These are phyloP conservation scores for Clavispora santaluciae DNA, from an alignment of 805 yeast genomes.

Conservation along the genomic window DNA sequence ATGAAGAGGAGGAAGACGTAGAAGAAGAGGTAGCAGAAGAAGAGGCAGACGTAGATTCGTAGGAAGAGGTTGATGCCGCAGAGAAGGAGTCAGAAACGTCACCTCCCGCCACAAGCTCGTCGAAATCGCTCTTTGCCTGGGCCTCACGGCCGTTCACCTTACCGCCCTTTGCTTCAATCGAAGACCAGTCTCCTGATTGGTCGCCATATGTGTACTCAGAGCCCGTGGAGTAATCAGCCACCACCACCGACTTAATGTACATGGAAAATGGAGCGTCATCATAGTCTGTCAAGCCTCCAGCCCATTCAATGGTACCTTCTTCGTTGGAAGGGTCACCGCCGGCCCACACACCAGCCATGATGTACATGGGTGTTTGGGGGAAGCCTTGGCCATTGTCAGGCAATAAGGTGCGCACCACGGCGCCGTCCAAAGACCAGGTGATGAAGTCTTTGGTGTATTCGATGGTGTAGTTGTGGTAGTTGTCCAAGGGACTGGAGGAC, in stretches of 20 bases:
- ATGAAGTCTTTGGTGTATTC: constrained; percentile 73
- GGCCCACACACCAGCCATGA: constrained; percentile 43
- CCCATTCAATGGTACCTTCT: constrained; percentile 23
- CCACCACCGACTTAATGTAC: constrained; percentile 16
- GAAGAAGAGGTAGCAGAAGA: constrained; percentile 1
- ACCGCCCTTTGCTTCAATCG: constrained; percentile 39
- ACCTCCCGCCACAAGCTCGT: constrained; percentile 2
- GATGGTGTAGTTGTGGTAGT: constrained; percentile 72
- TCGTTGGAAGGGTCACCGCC: constrained; percentile 39
- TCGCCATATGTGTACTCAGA: constrained; percentile 37
- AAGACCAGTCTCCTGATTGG: constrained; percentile 32
- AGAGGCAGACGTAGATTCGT: neutral
- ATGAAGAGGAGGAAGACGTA: constrained; percentile 1
- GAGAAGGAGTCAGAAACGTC: constrained; percentile 1
- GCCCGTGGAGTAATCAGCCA: constrained; percentile 47
- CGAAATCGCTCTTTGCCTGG: constrained; percentile 7
- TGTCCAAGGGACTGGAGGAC: constrained; percentile 46
- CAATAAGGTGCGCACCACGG: constrained; percentile 55
- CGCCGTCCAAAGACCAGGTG: constrained; percentile 72
- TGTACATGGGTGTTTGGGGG: constrained; percentile 85
- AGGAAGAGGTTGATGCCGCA: constrained; percentile 1
- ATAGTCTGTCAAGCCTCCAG: constrained; percentile 21
- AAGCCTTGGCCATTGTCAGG: constrained; percentile 58
- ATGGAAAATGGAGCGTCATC: constrained; percentile 20
- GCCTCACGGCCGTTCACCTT: constrained; percentile 15